Percentiles rank a stretch among this genome's conserved stretches.
Evolutionary conservation across 306 rosid genomes (phyloP).

Genomic region (Corylus avellana): DNA sequence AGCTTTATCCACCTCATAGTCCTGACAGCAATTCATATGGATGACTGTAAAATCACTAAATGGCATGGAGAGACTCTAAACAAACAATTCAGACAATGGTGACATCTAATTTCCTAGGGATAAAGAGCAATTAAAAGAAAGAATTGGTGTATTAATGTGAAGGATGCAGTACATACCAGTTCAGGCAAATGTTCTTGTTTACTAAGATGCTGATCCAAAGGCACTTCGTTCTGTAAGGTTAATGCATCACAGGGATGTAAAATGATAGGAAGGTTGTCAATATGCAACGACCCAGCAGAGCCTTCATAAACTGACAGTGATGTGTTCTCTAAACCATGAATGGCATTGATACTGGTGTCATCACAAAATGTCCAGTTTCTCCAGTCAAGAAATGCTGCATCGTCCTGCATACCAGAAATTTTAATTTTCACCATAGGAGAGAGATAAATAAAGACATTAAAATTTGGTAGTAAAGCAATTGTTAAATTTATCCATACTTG

Average conservation of each 20-base stretch:
- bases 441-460: not conserved
- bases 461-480: not conserved
- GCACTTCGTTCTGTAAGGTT: slow-evolving; percentile 24
- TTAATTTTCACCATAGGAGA: slow-evolving; percentile 24
- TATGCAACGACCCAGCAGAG: slow-evolving; percentile 57
- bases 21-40: slow-evolving; percentile 43
- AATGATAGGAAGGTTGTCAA: slow-evolving; percentile 46
- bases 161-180: slow-evolving; percentile 42
- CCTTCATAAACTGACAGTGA: slow-evolving; percentile 42
- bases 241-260: slow-evolving; percentile 27
- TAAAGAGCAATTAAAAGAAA: slow-evolving; percentile 9
- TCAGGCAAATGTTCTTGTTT: slow-evolving; percentile 34
- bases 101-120: not conserved
- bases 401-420: slow-evolving; percentile 56
- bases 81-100: slow-evolving; percentile 6
- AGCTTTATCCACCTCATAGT: slow-evolving; percentile 29
- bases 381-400: slow-evolving; percentile 53
- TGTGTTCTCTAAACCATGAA: slow-evolving; percentile 30
- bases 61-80: slow-evolving; percentile 19
- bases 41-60: not conserved
- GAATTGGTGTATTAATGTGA: not conserved
- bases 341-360: slow-evolving; percentile 18
- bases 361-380: slow-evolving; percentile 62
- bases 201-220: slow-evolving; percentile 37
- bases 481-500: slow-evolving; percentile 40